Conservation (phyloP, 495 filamentous ascomycete species). For the Aspergillus kassunensis region DNA sequence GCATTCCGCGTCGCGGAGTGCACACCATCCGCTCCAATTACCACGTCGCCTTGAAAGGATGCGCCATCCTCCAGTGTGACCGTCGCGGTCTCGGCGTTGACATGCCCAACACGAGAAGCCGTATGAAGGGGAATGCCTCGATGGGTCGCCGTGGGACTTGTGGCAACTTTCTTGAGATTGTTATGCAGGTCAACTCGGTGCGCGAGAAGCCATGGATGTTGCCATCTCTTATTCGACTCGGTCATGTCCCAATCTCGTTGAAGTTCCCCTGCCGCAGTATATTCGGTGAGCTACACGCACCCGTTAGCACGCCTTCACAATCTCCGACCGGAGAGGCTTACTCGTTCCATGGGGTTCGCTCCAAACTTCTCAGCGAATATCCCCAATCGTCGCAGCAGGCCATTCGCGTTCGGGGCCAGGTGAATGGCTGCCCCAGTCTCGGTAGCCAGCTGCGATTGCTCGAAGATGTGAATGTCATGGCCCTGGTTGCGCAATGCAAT, state of each 20-base stretch:
- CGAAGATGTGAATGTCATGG: slow-evolving; percentile 2
- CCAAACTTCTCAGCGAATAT: slow-evolving; percentile 2
- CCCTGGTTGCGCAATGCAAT: slow-evolving; percentile 2
- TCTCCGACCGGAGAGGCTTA: neutral
- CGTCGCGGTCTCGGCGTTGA: neutral
- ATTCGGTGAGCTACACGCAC: neutral
- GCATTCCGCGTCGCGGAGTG: neutral
- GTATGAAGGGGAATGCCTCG: neutral
- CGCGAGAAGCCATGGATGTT: neutral
- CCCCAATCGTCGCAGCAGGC: neutral
- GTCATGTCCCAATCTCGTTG: neutral
- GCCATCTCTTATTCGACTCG: neutral
- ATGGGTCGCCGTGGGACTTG: neutral
- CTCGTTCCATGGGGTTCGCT: neutral
- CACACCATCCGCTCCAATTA: slow-evolving; percentile 3
- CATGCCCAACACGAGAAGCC: neutral
- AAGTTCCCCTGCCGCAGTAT: neutral
- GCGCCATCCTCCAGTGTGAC: slow-evolving; percentile 5
- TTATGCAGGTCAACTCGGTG: slow-evolving; percentile 7
- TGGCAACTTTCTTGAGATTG: neutral
- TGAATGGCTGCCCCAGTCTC: slow-evolving; percentile 3
- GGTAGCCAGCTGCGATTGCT: neutral
- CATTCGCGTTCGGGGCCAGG: slow-evolving; percentile 1
- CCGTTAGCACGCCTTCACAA: neutral
- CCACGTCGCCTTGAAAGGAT: neutral